Evolutionary conservation across 345 rosid species (phyloP).

Genomic region (Brassica carinata): DNA sequence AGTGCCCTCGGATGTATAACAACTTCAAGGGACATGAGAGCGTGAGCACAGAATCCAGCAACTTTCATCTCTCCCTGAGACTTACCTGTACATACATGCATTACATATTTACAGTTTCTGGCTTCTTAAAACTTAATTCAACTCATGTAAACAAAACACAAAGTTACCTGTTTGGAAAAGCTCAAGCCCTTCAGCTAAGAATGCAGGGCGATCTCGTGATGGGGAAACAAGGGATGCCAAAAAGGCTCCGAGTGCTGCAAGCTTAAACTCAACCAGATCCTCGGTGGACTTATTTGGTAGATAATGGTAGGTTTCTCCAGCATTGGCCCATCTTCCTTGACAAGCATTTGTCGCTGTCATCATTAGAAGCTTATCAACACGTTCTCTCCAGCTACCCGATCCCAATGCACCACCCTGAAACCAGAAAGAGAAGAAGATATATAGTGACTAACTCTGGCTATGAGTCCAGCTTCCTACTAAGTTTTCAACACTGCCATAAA

Average conservation of each 20-base stretch:
- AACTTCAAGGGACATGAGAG: conserved; percentile 75
- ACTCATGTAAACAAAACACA: not conserved
- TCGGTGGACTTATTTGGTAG: conserved; percentile 41
- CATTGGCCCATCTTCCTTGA: conserved; percentile 56
- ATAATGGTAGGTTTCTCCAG: conserved; percentile 40
- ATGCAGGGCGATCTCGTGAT: conserved; percentile 54
- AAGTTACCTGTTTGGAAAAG: conserved; percentile 72
- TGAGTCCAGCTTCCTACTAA: not conserved
- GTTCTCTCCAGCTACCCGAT: conserved; percentile 69
- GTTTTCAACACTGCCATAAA: not conserved
- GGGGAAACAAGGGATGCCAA: conserved; percentile 79
- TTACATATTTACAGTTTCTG: not conserved
- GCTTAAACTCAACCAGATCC: conserved; percentile 58
- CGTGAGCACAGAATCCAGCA: conserved; percentile 68
- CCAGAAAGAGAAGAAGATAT: not conserved
- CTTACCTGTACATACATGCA: conserved; percentile 50
- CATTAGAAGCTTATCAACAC: conserved; percentile 63
- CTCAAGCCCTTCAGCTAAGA: conserved; percentile 67
- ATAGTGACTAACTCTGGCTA: not conserved
- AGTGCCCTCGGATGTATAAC: conserved; percentile 83
- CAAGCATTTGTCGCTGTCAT: conserved; percentile 57
- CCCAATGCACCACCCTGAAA: conserved; percentile 71
- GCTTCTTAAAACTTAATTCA: not conserved
- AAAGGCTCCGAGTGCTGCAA: conserved; percentile 73
- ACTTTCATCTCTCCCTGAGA: conserved; percentile 56